Conservation (phyloP, 495 filamentous ascomycete genomes). For the Podospora didyma region DNA sequence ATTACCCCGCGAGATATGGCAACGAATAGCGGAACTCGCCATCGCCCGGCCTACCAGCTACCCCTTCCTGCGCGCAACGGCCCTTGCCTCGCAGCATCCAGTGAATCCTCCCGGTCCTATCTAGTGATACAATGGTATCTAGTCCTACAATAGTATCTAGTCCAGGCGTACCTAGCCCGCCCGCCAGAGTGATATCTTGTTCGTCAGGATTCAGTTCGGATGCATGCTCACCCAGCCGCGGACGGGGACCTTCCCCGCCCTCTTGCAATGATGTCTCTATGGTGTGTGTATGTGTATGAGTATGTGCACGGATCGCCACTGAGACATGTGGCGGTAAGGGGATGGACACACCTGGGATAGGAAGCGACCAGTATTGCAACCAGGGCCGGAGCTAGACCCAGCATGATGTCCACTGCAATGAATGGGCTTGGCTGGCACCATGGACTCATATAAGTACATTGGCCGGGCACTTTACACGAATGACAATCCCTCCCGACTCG, state of each 20-base stretch:
- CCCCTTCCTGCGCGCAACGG: neutral
- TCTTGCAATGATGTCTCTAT: neutral
- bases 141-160: neutral
- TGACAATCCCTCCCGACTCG: neutral
- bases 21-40: too few species aligned
- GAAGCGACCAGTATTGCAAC: too few species aligned
- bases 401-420: too few species aligned
- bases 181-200: neutral
- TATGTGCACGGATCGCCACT: too few species aligned
- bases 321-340: too few species aligned
- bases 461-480: neutral
- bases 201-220: neutral
- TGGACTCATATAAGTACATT: neutral
- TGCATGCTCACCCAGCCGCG: neutral
- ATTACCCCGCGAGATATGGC: neutral
- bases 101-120: neutral
- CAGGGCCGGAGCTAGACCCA: too few species aligned
- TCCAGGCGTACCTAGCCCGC: too few species aligned
- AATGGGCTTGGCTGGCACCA: too few species aligned
- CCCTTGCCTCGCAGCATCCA: neutral
- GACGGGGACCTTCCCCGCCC: neutral
- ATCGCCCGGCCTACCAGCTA: too few species aligned
- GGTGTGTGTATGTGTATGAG: too few species aligned
- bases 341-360: too few species aligned
- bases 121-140: neutral